Evolutionary conservation across 176 grass and related monocot genomes (phyloP), one percentile per base, ranked within the genome.

Genomic region (Rhynchospora tenuis): DNA sequence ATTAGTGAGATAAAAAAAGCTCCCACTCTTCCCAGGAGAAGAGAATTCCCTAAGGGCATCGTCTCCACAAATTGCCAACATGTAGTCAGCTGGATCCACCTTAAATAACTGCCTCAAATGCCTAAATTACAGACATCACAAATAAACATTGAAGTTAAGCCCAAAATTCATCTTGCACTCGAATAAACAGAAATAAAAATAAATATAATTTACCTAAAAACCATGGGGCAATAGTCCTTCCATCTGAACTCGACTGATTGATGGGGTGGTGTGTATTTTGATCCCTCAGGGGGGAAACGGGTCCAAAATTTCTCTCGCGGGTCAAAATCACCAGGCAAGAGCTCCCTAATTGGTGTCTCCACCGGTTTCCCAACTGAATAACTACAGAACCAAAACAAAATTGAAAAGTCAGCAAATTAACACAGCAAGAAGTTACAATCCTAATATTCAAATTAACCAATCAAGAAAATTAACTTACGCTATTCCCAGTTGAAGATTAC

Each of bases 161-260:
- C 29, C 27, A 23, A 47, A 81, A 84, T 4, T 3, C 66, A 76
- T 76, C 16, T 54, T 28, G 6, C 2, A 16, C 47, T 75, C 13
- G 9, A 54, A 52, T 71, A 71, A 52, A 29, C 8, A 20, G 51
- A 15, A 51, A 52, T 7, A 9, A 29, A 28, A 54, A 20, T 16
- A 54, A 47, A 75, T 54, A 54, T 51, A 52, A 54, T 52, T 75
- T 28, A 96, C 93, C 93, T 93, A 81, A 96, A 96, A 59, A 93
- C 93, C 90, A 90, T 64, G 12, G 93, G 90, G 86, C 93, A 96
- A 73, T 96, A 96, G 85, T 96, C 93, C 83, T 96, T 96, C 93
- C 93, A 96, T 57, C 89, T 78, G 55, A 96, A 96, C 24, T 96
- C 89, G 4, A 83, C 23, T 0, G 93, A 89, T 8, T 89, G 92